Conservation (phyloP, 1,284 basidiomycete genomes). For the Marasmius tenuissimus region DNA sequence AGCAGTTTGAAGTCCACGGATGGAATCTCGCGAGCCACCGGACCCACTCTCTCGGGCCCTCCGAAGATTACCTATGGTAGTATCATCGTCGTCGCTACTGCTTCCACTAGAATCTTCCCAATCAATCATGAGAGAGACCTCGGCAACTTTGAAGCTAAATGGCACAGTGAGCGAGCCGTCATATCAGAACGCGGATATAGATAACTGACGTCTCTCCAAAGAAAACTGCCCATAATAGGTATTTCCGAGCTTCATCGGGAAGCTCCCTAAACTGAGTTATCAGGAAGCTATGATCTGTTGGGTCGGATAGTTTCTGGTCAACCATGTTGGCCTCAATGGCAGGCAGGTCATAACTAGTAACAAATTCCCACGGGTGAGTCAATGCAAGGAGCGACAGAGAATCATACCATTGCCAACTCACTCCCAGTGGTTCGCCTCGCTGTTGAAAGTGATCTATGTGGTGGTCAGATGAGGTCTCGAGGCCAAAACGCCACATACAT, state of each 20-base stretch:
- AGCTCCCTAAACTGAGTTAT: slow-evolving; percentile 58
- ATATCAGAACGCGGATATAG: not conserved
- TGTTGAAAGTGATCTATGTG: slow-evolving; percentile 55
- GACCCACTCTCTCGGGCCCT: slow-evolving; percentile 42
- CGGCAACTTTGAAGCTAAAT: slow-evolving; percentile 64
- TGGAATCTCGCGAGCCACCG: slow-evolving; percentile 52
- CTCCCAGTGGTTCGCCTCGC: slow-evolving; percentile 64
- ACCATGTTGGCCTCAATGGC: slow-evolving; percentile 54
- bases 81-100: slow-evolving; percentile 53
- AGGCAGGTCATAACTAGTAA: slow-evolving; percentile 49
- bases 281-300: slow-evolving; percentile 62
- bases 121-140: slow-evolving; percentile 70
- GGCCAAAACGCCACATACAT: slow-evolving; percentile 33
- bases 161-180: slow-evolving; percentile 2
- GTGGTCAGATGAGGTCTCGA: slow-evolving; percentile 2
- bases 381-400: not conserved
- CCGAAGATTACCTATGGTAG: slow-evolving; percentile 51
- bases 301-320: slow-evolving; percentile 52
- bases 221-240: slow-evolving; percentile 67
- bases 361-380: not conserved
- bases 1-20: slow-evolving; percentile 65
- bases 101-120: slow-evolving; percentile 58
- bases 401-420: slow-evolving; percentile 36
- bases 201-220: slow-evolving; percentile 63
- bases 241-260: slow-evolving; percentile 63